Evolutionary conservation across 257 asterid genomes (phyloP).

Genomic region (Vinca minor): DNA sequence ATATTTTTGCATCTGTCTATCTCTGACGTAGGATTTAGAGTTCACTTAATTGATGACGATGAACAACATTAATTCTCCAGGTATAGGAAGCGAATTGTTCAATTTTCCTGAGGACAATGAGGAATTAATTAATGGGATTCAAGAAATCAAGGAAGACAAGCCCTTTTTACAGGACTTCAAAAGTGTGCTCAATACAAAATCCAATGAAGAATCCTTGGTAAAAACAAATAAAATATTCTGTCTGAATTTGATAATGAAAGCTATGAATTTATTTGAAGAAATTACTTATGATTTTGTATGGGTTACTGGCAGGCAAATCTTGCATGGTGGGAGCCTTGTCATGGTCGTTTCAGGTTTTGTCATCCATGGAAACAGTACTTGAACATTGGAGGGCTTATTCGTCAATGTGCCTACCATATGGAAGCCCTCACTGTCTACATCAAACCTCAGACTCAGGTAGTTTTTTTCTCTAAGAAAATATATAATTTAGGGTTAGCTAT

Average conservation of each 20-base stretch:
- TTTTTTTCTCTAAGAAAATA: too few species aligned
- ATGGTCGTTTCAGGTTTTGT: slow-evolving; percentile 39
- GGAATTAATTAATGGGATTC: neutral
- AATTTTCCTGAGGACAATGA: slow-evolving; percentile 18
- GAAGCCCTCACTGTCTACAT: slow-evolving; percentile 38
- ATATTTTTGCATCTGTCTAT: too few species aligned
- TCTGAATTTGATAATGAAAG: neutral
- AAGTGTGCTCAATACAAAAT: slow-evolving; percentile 51
- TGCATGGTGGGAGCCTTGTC: slow-evolving; percentile 87
- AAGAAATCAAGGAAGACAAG: slow-evolving; percentile 19
- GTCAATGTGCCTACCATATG: slow-evolving; percentile 67
- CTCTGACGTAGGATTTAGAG: too few species aligned
- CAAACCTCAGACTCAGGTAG: slow-evolving; percentile 26
- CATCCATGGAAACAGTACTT: slow-evolving; percentile 78
- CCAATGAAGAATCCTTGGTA: slow-evolving; percentile 63
- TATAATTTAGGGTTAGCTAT: too few species aligned
- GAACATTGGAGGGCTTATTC: slow-evolving; percentile 42
- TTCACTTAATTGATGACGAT: neutral
- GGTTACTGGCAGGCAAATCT: slow-evolving; percentile 47
- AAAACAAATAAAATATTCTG: neutral
- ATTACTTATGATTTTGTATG: neutral
- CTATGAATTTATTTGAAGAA: neutral
- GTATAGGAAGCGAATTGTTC: slow-evolving; percentile 42
- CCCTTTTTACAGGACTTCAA: slow-evolving; percentile 31
- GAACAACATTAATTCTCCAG: slow-evolving; percentile 5